These are phyloP conservation scores for Rostrohypoxylon terebratum DNA, from an alignment of 495 filamentous ascomycete genomes.

Conservation along the genomic window DNA sequence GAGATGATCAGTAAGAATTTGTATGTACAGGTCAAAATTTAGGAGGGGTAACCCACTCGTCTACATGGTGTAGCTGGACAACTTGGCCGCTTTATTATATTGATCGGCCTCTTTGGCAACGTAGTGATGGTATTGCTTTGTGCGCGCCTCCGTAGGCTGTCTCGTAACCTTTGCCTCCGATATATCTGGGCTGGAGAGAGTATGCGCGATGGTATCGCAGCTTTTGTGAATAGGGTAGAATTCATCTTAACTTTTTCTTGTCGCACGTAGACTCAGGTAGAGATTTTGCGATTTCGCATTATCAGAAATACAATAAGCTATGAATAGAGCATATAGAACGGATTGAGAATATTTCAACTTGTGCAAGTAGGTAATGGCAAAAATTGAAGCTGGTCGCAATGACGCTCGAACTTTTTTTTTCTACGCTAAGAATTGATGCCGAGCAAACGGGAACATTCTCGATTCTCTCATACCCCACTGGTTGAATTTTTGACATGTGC, in stretches of 20 bases:
- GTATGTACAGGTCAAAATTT: slow-evolving; percentile 2
- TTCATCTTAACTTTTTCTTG: slow-evolving; percentile 57
- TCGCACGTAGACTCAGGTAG: slow-evolving; percentile 6
- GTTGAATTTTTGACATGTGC: neutral
- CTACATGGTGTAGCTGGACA: slow-evolving; percentile 23
- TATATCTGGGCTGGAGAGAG: slow-evolving; percentile 62
- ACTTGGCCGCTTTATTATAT: slow-evolving; percentile 4
- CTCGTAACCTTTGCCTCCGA: slow-evolving; percentile 56
- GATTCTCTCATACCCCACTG: slow-evolving; percentile 29
- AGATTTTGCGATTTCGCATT: slow-evolving; percentile 22
- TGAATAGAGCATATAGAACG: slow-evolving; percentile 11
- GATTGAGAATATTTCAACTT: slow-evolving; percentile 16
- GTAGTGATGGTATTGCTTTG: slow-evolving; percentile 48
- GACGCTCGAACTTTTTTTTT: slow-evolving; percentile 53
- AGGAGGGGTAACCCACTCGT: slow-evolving; percentile 41
- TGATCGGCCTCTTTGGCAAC: slow-evolving; percentile 25
- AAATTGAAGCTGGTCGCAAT: slow-evolving; percentile 41
- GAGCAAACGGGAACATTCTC: slow-evolving; percentile 51
- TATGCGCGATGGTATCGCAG: slow-evolving; percentile 61
- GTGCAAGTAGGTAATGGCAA: slow-evolving; percentile 2
- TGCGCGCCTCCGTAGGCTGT: slow-evolving; percentile 48
- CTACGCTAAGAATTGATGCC: slow-evolving; percentile 43
- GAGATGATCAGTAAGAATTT: slow-evolving; percentile 21
- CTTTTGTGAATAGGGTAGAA: slow-evolving; percentile 63
- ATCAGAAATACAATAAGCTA: slow-evolving; percentile 8